Evolutionary conservation across 2,329 filamentous ascomycete species (phyloP).

Genomic region (Zasmidium cellare): DNA sequence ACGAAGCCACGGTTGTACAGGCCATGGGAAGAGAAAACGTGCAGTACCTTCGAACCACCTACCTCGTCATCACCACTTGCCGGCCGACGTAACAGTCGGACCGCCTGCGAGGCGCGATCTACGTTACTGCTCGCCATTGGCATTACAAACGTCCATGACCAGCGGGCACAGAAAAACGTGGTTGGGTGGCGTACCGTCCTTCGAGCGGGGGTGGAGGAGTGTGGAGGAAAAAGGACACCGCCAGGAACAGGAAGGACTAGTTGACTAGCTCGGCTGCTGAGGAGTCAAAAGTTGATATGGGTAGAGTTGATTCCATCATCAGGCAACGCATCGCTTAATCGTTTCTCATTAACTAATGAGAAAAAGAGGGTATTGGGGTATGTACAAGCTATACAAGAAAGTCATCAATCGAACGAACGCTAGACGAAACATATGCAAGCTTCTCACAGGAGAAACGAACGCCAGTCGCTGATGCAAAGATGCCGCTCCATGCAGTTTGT

Average conservation of each 20-base stretch:
- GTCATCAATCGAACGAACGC: conserved; percentile 1
- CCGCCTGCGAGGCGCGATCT: not conserved
- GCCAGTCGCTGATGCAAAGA: conserved; percentile 10
- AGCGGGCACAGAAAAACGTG: not conserved
- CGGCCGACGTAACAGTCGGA: not conserved
- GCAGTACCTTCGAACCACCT: no score
- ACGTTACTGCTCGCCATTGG: not conserved
- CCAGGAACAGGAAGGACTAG: not conserved
- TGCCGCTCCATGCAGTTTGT: conserved; percentile 1
- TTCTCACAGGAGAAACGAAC: conserved; percentile 1
- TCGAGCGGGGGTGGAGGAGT: not conserved
- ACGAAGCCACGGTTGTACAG: no score
- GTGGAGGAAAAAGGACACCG: no score
- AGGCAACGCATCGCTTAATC: not conserved
- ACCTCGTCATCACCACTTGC: not conserved
- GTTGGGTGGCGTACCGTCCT: not conserved
- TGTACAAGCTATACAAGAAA: conserved; percentile 10
- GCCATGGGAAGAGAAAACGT: no score
- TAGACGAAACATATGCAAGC: not conserved
- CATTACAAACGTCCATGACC: not conserved
- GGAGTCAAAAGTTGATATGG: no score
- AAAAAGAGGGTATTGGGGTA: no score
- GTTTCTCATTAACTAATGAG: not conserved
- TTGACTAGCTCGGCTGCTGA: not conserved
- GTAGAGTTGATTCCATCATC: no score